A percentile compares a stretch with the other conserved stretches of the same genome.
These are phyloP conservation scores for Ogataea sp. DNA, from an alignment of 805 yeast genomes.

Conservation along the genomic window DNA sequence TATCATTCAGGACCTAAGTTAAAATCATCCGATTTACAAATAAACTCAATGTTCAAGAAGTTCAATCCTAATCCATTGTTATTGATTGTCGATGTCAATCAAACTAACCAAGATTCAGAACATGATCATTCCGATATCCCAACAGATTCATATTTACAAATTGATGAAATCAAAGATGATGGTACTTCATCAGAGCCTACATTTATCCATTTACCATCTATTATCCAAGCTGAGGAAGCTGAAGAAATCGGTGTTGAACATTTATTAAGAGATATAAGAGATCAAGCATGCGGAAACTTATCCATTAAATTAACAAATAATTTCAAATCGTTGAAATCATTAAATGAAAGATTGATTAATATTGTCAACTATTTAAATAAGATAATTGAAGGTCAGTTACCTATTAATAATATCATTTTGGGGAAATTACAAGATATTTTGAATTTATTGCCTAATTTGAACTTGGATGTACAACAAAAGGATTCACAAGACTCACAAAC, in stretches of 20 bases:
- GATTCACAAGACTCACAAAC: constrained; percentile 33
- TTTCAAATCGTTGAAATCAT: constrained; percentile 78
- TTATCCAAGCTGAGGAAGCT: constrained; percentile 96
- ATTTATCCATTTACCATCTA: constrained; percentile 86
- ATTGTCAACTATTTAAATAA: constrained; percentile 72
- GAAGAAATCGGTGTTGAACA: constrained; percentile 99
- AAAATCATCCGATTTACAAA: constrained; percentile 78
- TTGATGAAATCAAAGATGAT: constrained; percentile 93
- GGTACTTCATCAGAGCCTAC: constrained; percentile 91
- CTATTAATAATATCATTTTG: constrained; percentile 81
- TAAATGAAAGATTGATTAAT: constrained; percentile 69
- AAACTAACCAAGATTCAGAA: no score
- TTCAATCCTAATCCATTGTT: constrained; percentile 77
- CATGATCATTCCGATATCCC: constrained; percentile 79
- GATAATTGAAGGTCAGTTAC: constrained; percentile 63
- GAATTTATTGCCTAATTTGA: constrained; percentile 83
- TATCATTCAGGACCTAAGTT: constrained; percentile 96
- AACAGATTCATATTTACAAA: constrained; percentile 88
- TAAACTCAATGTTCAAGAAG: constrained; percentile 81
- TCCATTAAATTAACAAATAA: constrained; percentile 85
- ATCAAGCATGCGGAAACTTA: constrained; percentile 91
- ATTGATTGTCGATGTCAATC: constrained; percentile 86
- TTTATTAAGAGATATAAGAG: constrained; percentile 85
- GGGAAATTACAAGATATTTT: constrained; percentile 94
- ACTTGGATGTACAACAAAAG: no score